Base-by-base conservation (phyloP, 306 rosid genomes). In the Rosa rugosa region DNA sequence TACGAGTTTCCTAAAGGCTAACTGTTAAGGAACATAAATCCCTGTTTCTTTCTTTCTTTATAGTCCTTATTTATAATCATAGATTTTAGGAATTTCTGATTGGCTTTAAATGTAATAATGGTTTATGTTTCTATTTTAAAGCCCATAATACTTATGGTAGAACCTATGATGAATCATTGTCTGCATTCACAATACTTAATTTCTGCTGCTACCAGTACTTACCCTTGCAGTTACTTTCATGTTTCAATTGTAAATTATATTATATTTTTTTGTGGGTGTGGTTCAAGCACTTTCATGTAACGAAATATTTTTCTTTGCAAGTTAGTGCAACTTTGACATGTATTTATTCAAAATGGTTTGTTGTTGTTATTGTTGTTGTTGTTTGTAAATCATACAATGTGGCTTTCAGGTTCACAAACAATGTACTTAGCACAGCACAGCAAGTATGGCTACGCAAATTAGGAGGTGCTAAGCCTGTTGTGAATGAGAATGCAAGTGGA, bases 361-460 rank as follows among this genome's bases (percentile, higher is more conserved):
- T 7, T 44, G 10, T 42, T 42, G 31, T 75, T 22, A 6, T 5
- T 14, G 17, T 22, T 36, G 14, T 34, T 31, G 11, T 53, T 72
- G n/a, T 72, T 56, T 4, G 34, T 31, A 20, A 78, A 62, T 60
- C n/a, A 22, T 80, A 65, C 64, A 49, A 47, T 79, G 38, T 60
- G 57, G 42, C 60, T 66, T 56, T 56, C 73, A 96, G 99, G 99
- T 91, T 96, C 80, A 89, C 89, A 67, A 96, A 96, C 86, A 96
- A 96, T 73, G 86, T 96, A 76, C 94, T 96, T 74, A 96, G 98
- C 91, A 96, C 99, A 20, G 97, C 98, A 75, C 98, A 96, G 87
- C 99, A 96, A 87, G 89, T 96, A 84, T 96, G 99, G 99, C 79
- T 96, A 75, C 98, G 99, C 74, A 90, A 89, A 84, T 82, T 91